Percentiles rank a stretch among this genome's conserved stretches.
These are phyloP conservation scores for Cladosporium sp. DNA, from an alignment of 2,329 filamentous ascomycete species.

Conservation along the genomic window DNA sequence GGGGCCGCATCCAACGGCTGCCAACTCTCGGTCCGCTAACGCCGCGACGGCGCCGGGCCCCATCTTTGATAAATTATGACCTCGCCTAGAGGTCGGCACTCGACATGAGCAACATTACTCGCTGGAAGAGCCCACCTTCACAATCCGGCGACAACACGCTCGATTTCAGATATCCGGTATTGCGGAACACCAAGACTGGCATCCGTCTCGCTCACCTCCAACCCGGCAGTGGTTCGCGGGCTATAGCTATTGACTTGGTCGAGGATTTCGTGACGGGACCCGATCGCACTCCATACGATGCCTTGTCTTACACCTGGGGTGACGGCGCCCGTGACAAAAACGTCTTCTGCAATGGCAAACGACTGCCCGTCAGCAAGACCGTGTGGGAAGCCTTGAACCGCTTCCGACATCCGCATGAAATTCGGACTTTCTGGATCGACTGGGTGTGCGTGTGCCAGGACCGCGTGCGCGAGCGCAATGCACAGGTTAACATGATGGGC, in stretches of 20 bases:
- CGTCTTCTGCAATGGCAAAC: conserved; percentile 26
- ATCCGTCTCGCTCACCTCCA: conserved; percentile 27
- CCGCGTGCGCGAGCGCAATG: conserved; percentile 24
- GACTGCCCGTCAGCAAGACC: conserved; percentile 23
- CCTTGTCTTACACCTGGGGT: conserved; percentile 30
- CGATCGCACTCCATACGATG: conserved; percentile 24
- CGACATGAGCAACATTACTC: conserved; percentile 14
- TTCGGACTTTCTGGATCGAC: conserved; percentile 28
- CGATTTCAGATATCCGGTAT: conserved; percentile 20
- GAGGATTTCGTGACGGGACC: conserved; percentile 24
- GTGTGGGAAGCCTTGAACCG: conserved; percentile 26
- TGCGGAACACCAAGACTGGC: conserved; percentile 23
- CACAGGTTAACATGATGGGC: conserved; percentile 31
- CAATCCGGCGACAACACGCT: conserved; percentile 9
- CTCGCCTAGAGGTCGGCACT: background rate
- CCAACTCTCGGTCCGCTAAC: background rate
- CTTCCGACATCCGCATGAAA: conserved; percentile 21
- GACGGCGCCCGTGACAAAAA: conserved; percentile 18
- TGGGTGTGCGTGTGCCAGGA: conserved; percentile 31
- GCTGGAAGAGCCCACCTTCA: conserved; percentile 20
- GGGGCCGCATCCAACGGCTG: too few species aligned
- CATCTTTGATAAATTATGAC: conserved; percentile 9
- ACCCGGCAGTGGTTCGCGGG: conserved; percentile 23
- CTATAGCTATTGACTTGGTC: conserved; percentile 23
- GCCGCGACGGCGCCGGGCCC: background rate